Evolutionary conservation across 2,329 filamentous ascomycete genomes (phyloP).

Genomic region (Nothophaeocryptopus gaeumannii): DNA sequence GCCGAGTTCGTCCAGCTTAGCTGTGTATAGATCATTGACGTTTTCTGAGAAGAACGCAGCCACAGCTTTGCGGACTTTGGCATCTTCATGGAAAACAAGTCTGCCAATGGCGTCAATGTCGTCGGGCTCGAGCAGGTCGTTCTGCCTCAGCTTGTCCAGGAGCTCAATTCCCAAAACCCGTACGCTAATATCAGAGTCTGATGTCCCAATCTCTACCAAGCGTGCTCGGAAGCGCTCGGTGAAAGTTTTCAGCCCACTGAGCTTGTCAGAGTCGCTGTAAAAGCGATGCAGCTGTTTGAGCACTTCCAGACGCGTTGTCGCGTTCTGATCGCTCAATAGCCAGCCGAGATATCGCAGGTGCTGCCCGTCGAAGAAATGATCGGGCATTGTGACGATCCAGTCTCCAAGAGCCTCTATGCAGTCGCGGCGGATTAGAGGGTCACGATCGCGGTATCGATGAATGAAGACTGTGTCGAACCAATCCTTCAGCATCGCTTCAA

Average conservation of each 20-base stretch:
- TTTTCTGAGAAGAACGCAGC: constrained; percentile 88
- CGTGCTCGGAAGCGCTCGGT: constrained; percentile 86
- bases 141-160: constrained; percentile 76
- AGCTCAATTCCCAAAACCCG: constrained; percentile 77
- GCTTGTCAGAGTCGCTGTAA: constrained; percentile 75
- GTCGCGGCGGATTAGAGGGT: constrained; percentile 82
- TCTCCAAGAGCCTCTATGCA: constrained; percentile 81
- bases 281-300: constrained; percentile 77
- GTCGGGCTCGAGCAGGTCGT: constrained; percentile 81
- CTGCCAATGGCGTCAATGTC: constrained; percentile 87
- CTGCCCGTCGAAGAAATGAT: constrained; percentile 83
- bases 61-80: constrained; percentile 80
- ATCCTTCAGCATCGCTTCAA: constrained; percentile 72
- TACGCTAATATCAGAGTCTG: constrained; percentile 77
- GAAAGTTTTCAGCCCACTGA: constrained; percentile 76
- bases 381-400: constrained; percentile 84
- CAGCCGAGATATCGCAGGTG: constrained; percentile 94
- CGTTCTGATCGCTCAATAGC: constrained; percentile 81
- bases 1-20: constrained; percentile 77
- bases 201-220: constrained; percentile 87
- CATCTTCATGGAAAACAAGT: constrained; percentile 83
- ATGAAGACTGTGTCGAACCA: constrained; percentile 92
- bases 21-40: constrained; percentile 75
- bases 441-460: constrained; percentile 91
- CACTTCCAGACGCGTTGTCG: constrained; percentile 76